Evolutionary conservation across 352 stramenopile species (phyloP), one percentile per base, ranked within the genome.

Genomic region (Achlya hypogyna): DNA sequence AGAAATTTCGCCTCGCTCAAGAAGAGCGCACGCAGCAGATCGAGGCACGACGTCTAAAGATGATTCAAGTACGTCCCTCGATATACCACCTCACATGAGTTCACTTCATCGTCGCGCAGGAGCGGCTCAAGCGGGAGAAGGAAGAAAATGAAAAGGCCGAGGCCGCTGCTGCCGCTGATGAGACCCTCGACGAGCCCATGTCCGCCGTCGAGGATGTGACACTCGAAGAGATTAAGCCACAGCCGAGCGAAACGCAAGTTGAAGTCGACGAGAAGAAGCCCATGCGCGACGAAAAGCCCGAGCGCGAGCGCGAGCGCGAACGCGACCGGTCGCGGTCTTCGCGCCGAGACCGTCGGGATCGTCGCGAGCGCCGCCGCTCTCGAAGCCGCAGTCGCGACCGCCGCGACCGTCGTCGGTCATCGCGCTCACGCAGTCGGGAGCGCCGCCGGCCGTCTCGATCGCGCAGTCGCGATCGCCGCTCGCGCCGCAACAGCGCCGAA

Each of bases 1-100:
- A 77, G 42, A 82, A 80, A 22, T 80, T 82, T 27, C 74, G 74
- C 5, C 23, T 76, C 40, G 70, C 74, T n/a, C 72, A 82, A 69
- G 66, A 78, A 31, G 67, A 80, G 42, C 75, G 75, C 1, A 72
- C 79, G 20, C 72, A 71, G 51, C 71, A 78, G 28, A 34, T 72
- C 18, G 72, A 80, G 38, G 62, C 72, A 1, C 75, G 76, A 60
- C 72, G 72, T 0, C 60, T 64, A 1, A 69, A 76, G 22, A 66
- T 72, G 22, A 59, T 75, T n/a, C 69, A 71, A 9, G 38, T 45
- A 45, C 34, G 34, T 42, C 34, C 6, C 34, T n/a, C 38, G 12
- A 45, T 42, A 6, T 42, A 16, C 6, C 14, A 6, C 14, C 34
- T 42, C 34, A 6, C 6, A 14, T 6, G 14, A 6, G 34, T 14